Conservation (phyloP, 768 basidiomycete species). For the Lactarius hengduanensis region DNA sequence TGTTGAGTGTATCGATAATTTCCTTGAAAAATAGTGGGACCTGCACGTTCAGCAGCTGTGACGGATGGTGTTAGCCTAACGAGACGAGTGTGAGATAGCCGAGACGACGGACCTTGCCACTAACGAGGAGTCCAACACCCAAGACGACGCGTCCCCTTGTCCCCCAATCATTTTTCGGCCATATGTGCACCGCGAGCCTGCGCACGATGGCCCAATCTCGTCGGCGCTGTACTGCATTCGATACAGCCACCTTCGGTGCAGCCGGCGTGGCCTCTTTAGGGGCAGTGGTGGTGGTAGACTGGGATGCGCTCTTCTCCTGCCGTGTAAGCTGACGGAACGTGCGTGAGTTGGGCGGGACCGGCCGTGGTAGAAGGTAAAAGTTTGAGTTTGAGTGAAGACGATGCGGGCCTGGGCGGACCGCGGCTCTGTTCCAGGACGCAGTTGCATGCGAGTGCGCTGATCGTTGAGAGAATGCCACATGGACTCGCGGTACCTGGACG, state of each 20-base stretch:
- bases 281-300: background rate
- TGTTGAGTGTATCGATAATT: conserved; percentile 86
- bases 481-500: background rate
- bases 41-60: conserved; percentile 90
- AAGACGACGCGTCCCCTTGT: conserved; percentile 79
- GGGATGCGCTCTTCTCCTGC: background rate
- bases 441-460: background rate
- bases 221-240: conserved; percentile 51
- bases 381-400: background rate
- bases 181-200: conserved; percentile 82
- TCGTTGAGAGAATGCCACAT: background rate
- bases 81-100: background rate
- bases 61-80: background rate
- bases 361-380: background rate
- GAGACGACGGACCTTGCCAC: conserved; percentile 73
- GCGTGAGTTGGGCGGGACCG: background rate
- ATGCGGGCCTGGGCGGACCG: conserved; percentile 14
- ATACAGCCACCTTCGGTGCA: background rate
- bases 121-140: conserved; percentile 76
- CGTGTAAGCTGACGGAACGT: conserved; percentile 14
- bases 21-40: conserved; percentile 96
- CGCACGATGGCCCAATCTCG: conserved; percentile 89
- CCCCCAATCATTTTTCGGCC: conserved; percentile 84
- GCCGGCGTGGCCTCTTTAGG: background rate
- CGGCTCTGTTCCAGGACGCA: background rate